A percentile compares a stretch with the other conserved stretches of the same genome.
These are phyloP conservation scores for Pterocarpus macrocarpus DNA, from an alignment of 306 rosid species.

Conservation along the genomic window DNA sequence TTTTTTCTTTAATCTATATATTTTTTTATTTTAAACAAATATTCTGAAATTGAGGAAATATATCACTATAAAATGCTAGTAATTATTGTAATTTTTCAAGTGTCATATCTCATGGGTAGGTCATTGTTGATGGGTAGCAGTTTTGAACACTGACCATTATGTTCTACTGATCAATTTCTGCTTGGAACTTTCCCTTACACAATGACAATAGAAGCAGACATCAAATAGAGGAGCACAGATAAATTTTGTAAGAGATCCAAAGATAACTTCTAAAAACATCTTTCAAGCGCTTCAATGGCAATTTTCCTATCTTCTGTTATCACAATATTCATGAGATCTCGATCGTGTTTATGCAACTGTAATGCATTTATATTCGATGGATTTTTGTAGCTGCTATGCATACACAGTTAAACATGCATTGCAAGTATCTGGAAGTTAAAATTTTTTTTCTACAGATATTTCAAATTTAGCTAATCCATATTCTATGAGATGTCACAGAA, in stretches of 20 bases:
- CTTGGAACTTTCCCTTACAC: conserved; percentile 22
- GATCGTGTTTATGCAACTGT: background rate
- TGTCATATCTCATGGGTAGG: conserved; percentile 11
- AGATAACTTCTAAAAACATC: background rate
- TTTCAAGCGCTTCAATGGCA: background rate
- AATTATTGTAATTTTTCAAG: background rate
- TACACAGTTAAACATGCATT: background rate
- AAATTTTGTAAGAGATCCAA: conserved; percentile 1
- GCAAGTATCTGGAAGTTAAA: no score
- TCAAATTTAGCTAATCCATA: no score
- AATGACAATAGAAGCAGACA: background rate
- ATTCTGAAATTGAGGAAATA: no score
- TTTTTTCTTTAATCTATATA: no score
- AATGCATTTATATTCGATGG: background rate
- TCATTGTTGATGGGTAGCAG: conserved; percentile 30
- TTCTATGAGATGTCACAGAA: no score
- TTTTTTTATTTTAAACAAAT: no score
- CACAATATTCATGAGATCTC: background rate
- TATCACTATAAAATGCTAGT: no score
- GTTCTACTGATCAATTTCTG: background rate
- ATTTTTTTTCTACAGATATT: no score
- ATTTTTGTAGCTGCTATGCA: background rate
- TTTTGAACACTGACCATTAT: conserved; percentile 19
- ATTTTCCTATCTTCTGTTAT: background rate
- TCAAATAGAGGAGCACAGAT: background rate